Conservation (phyloP, 371 early-diverging fungal species). For the Mucor circinelloides region DNA sequence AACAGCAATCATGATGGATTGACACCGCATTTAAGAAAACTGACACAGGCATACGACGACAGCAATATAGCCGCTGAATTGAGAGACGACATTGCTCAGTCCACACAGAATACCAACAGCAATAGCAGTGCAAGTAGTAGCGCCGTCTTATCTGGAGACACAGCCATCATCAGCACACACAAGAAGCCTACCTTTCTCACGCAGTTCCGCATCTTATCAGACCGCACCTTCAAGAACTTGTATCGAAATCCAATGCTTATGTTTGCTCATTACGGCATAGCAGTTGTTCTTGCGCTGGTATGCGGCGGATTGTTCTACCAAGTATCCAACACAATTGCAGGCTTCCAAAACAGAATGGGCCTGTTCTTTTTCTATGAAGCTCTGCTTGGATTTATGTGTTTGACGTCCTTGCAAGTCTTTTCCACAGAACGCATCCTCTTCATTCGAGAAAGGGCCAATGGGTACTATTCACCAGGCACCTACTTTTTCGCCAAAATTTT, state of each 20-base stretch:
- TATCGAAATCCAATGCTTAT: conserved; percentile 88
- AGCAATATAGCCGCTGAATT: conserved; percentile 44
- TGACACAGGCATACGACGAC: conserved; percentile 49
- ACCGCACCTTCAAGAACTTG: conserved; percentile 84
- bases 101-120: not conserved
- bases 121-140: conserved; percentile 1
- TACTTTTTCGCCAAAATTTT: conserved; percentile 78
- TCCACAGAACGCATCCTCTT: conserved; percentile 76
- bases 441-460: conserved; percentile 83
- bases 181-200: not conserved
- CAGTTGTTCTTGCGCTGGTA: conserved; percentile 68
- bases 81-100: conserved; percentile 20
- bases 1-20: conserved; percentile 23
- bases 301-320: conserved; percentile 86
- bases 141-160: not conserved
- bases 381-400: conserved; percentile 77
- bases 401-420: conserved; percentile 78
- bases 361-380: conserved; percentile 84
- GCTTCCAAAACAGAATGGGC: conserved; percentile 90
- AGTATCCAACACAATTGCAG: conserved; percentile 77
- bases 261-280: conserved; percentile 80
- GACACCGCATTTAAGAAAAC: conserved; percentile 46
- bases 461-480: conserved; percentile 79
- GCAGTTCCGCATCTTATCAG: conserved; percentile 82
- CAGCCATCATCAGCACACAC: not conserved